These are phyloP conservation scores for Infundibulicybe gibba DNA, from an alignment of 768 basidiomycete genomes.

Conservation along the genomic window DNA sequence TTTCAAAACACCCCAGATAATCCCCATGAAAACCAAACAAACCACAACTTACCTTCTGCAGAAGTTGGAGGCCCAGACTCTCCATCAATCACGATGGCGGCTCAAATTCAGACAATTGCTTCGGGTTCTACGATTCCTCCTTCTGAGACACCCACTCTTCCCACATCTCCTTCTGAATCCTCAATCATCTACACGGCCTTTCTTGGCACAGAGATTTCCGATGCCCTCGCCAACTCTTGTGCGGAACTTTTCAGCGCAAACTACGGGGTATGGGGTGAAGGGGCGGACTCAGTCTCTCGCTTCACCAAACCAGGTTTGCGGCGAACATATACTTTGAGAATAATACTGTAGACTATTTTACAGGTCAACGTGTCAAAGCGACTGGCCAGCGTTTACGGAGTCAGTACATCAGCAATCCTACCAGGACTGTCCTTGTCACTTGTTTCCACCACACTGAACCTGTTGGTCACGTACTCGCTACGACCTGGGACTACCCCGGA, in stretches of 20 bases:
- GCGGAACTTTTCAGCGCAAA: slow-evolving; percentile 23
- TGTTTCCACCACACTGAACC: slow-evolving; percentile 11
- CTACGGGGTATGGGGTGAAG: slow-evolving; percentile 23
- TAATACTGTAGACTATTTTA: not conserved
- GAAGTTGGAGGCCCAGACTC: too few species aligned
- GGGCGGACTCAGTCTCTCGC: slow-evolving; percentile 2
- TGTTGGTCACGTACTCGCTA: slow-evolving; percentile 26
- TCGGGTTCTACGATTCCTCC: not conserved
- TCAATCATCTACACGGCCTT: not conserved
- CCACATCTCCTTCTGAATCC: not conserved
- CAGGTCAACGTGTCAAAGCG: not conserved
- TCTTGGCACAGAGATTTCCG: not conserved
- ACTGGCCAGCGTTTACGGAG: not conserved
- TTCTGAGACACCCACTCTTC: not conserved
- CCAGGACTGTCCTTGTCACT: slow-evolving; percentile 13
- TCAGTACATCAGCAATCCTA: slow-evolving; percentile 3
- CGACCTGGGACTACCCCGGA: slow-evolving; percentile 19
- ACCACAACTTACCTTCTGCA: too few species aligned
- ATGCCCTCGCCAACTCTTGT: slow-evolving; percentile 11
- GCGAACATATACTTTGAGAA: not conserved
- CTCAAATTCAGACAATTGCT: too few species aligned
- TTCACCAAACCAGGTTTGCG: slow-evolving; percentile 10
- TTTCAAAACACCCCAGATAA: too few species aligned
- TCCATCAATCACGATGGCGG: too few species aligned
- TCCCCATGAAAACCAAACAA: too few species aligned